Percentiles rank a stretch among this genome's conserved stretches.
phyloP scores from a whole-genome alignment of 257 asterid genomes.

The Jaltomata sinuosa region DNA sequence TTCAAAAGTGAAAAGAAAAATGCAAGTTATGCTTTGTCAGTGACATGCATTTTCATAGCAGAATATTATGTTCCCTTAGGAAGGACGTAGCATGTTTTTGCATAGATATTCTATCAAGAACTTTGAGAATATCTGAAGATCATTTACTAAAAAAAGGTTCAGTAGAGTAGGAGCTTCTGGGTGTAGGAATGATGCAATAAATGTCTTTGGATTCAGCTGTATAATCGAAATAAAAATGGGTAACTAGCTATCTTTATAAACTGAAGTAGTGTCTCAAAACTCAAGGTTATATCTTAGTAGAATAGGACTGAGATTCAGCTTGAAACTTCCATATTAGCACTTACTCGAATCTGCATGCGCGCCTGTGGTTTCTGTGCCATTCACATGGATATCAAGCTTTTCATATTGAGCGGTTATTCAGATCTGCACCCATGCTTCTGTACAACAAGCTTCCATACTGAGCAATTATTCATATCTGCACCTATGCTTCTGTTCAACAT shows the following conservation, averaged over 20 bases:
- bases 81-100: background rate
- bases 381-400: background rate
- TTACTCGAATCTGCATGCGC: background rate
- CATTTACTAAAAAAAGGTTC: background rate
- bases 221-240: background rate
- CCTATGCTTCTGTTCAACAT: background rate
- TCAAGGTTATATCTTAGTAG: background rate
- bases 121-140: background rate
- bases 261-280: background rate
- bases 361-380: background rate
- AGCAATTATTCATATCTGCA: background rate
- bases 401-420: background rate
- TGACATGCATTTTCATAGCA: background rate
- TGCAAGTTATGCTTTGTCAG: background rate
- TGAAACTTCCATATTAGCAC: background rate
- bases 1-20: background rate
- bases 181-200: background rate
- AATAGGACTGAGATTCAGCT: background rate
- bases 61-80: background rate
- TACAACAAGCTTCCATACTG: background rate
- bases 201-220: background rate
- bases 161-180: background rate
- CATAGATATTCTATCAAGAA: background rate
- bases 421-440: background rate
- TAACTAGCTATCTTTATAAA: background rate